phyloP scores from a whole-genome alignment of 129 eudicot genomes.

The Helianthus annuus region DNA sequence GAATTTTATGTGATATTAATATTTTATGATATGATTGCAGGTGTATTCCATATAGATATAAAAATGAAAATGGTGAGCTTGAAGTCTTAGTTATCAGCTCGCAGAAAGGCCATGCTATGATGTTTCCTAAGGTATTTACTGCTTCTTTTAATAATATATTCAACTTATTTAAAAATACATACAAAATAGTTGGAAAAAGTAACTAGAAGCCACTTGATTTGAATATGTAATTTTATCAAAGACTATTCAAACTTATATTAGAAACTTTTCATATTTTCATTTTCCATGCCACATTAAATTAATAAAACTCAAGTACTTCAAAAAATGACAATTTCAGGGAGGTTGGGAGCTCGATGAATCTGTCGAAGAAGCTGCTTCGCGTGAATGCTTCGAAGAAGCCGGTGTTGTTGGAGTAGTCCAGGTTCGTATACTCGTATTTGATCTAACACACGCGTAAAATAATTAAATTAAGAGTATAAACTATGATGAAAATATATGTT shows the following conservation, averaged over 20 bases:
- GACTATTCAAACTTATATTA: slow-evolving; percentile 21
- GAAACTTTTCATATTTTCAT: neutral
- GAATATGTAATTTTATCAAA: slow-evolving; percentile 23
- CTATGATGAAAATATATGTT: neutral
- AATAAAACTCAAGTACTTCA: neutral
- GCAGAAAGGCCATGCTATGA: slow-evolving; percentile 71
- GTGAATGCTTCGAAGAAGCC: slow-evolving; percentile 85
- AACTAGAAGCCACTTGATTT: slow-evolving; percentile 38
- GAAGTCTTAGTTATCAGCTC: slow-evolving; percentile 86
- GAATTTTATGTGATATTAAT: neutral
- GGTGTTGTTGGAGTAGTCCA: slow-evolving; percentile 75
- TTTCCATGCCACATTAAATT: neutral
- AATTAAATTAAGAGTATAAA: neutral
- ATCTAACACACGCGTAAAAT: neutral
- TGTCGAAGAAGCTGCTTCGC: slow-evolving; percentile 70
- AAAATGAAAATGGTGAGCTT: slow-evolving; percentile 40
- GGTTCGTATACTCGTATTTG: slow-evolving; percentile 35
- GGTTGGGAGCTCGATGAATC: slow-evolving; percentile 95
- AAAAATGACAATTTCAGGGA: slow-evolving; percentile 48
- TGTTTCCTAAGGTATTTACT: slow-evolving; percentile 79
- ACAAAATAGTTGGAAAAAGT: neutral
- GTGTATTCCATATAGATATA: slow-evolving; percentile 76
- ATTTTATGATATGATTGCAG: slow-evolving; percentile 37
- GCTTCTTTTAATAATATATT: neutral
- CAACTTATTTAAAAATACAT: neutral